These are phyloP conservation scores for Dispira simplex DNA, from an alignment of 192 early-diverging fungal genomes.

Conservation along the genomic window DNA sequence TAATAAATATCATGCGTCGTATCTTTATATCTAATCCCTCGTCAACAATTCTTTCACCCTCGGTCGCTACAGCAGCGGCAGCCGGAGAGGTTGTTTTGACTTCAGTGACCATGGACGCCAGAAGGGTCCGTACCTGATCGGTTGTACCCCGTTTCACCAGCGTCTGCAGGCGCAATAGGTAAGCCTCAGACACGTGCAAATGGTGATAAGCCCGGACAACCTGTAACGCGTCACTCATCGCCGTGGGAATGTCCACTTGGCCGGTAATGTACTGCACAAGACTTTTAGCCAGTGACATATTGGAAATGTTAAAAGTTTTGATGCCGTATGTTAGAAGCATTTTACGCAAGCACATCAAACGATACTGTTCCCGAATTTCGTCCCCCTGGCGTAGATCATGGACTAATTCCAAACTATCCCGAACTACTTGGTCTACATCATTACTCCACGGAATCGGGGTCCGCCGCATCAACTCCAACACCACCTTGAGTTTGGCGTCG, in stretches of 20 bases:
- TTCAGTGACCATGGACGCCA: too few relatives aligned
- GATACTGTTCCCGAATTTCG: conserved; percentile 42
- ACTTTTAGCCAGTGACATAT: conserved; percentile 30
- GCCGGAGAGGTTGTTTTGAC: too few relatives aligned
- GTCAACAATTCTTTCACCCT: background rate
- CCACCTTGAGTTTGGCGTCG: conserved; percentile 21
- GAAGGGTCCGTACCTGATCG: conserved; percentile 7
- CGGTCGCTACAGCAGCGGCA: too few relatives aligned
- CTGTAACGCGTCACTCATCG: conserved; percentile 41
- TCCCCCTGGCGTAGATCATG: conserved; percentile 14
- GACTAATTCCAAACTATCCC: conserved; percentile 8
- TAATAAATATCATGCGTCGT: conserved; percentile 15
- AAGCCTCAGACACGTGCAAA: conserved; percentile 33
- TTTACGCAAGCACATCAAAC: conserved; percentile 41
- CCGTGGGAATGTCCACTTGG: conserved; percentile 22
- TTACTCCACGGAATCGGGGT: conserved; percentile 47
- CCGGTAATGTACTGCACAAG: conserved; percentile 35
- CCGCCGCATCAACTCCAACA: conserved; percentile 46
- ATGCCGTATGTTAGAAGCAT: conserved; percentile 44
- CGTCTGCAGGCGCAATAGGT: conserved; percentile 29
- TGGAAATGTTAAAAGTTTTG: conserved; percentile 36
- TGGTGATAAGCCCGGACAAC: conserved; percentile 43
- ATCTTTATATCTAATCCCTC: conserved; percentile 15
- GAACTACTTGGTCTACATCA: conserved; percentile 26
- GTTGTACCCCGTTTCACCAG: conserved; percentile 28